Evolutionary conservation across 345 rosid species (phyloP).

Genomic region (Eucalyptus tenuipes): DNA sequence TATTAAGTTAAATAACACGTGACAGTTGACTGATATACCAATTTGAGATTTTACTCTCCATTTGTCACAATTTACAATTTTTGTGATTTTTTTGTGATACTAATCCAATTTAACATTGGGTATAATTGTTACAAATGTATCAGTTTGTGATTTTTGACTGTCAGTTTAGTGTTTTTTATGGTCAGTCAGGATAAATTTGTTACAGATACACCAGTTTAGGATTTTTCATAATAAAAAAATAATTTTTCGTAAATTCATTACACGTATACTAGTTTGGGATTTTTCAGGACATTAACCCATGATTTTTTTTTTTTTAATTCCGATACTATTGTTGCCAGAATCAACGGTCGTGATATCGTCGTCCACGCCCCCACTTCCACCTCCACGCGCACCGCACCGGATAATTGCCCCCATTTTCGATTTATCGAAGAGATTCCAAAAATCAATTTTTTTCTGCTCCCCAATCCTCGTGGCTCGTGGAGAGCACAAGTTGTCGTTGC

Average conservation of each 20-base stretch:
- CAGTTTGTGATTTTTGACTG: rapidly evolving
- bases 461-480: conserved; percentile 38
- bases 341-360: neutral
- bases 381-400: neutral
- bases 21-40: rapidly evolving
- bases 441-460: neutral
- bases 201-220: rapidly evolving
- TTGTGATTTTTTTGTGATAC: no score
- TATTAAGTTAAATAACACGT: no score
- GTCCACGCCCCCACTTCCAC: neutral
- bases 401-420: neutral
- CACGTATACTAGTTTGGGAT: rapidly evolving
- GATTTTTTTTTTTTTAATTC: neutral
- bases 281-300: rapidly evolving
- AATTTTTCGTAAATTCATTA: rapidly evolving
- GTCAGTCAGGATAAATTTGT: rapidly evolving
- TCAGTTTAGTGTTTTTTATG: rapidly evolving
- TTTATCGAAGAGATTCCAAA: neutral
- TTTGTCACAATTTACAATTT: rapidly evolving
- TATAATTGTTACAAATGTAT: rapidly evolving
- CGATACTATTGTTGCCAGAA: neutral
- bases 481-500: conserved; percentile 19
- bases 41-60: rapidly evolving
- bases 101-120: no score
- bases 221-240: no score